Conservation (phyloP, 331 rosid species). For the Quercus tomentella region DNA sequence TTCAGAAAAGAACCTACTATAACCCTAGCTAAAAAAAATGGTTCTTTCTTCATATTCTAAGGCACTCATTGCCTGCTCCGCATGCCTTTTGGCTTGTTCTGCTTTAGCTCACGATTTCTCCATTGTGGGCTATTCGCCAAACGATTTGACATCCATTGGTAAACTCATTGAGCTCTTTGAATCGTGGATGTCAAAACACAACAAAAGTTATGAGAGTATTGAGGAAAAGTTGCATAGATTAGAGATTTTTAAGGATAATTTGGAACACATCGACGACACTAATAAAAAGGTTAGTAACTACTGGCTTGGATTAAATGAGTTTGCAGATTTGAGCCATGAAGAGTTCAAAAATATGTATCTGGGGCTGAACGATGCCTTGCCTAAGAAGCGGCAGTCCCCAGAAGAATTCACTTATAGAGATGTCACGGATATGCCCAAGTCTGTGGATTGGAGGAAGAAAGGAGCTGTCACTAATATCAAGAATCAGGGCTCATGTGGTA, state of each 20-base stretch:
- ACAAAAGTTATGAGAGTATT: conserved; percentile 43
- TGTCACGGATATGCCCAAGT: conserved; percentile 46
- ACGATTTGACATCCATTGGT: conserved; percentile 55
- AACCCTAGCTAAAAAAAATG: conserved; percentile 13
- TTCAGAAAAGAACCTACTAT: background rate
- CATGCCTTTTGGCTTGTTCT: conserved; percentile 20
- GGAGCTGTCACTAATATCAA: conserved; percentile 61
- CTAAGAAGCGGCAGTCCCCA: conserved; percentile 25
- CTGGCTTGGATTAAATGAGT: conserved; percentile 72
- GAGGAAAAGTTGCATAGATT: conserved; percentile 65
- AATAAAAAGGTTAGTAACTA: conserved; percentile 48
- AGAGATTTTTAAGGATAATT: conserved; percentile 62
- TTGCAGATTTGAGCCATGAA: conserved; percentile 66
- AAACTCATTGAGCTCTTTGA: conserved; percentile 59
- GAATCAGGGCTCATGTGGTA: conserved; percentile 76
- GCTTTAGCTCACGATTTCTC: conserved; percentile 42
- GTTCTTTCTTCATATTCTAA: conserved; percentile 23
- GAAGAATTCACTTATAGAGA: conserved; percentile 45
- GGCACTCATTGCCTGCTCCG: conserved; percentile 17
- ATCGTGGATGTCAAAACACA: conserved; percentile 60
- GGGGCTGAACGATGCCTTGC: conserved; percentile 35
- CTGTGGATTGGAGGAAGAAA: conserved; percentile 77
- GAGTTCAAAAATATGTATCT: conserved; percentile 48
- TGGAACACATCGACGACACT: conserved; percentile 56
- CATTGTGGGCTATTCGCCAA: conserved; percentile 51